phyloP scores from a whole-genome alignment of 2,329 filamentous ascomycete genomes.

The Fusarium musae region DNA sequence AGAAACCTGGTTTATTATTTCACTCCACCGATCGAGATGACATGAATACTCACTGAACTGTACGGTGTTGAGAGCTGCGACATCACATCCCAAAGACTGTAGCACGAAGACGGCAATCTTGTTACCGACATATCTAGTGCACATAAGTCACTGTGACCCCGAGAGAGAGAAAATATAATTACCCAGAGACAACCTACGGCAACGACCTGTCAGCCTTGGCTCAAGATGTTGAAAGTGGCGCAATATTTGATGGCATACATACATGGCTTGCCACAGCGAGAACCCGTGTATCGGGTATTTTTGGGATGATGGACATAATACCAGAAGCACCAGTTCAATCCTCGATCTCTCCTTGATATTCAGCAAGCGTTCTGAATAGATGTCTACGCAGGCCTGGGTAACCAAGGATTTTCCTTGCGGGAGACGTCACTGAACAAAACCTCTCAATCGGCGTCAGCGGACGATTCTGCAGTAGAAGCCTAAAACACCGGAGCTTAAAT shows the following conservation, averaged over 20 bases:
- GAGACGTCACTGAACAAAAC: conserved; percentile 26
- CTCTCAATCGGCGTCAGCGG: conserved; percentile 18
- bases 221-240: neutral
- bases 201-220: conserved; percentile 18
- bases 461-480: neutral
- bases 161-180: neutral
- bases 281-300: conserved; percentile 71
- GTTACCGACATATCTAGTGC: conserved; percentile 89
- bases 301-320: conserved; percentile 40
- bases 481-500: neutral
- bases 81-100: conserved; percentile 93
- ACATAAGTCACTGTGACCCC: conserved; percentile 5
- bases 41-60: conserved; percentile 81
- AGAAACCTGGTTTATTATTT: conserved; percentile 1
- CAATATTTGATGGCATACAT: conserved; percentile 66
- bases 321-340: neutral
- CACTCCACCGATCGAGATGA: neutral
- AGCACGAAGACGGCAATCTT: conserved; percentile 96
- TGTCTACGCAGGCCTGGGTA: neutral
- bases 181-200: conserved; percentile 46
- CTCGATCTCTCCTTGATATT: neutral
- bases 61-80: conserved; percentile 93
- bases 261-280: conserved; percentile 96
- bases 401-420: neutral
- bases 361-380: neutral